Evolutionary conservation across 768 basidiomycete species (phyloP).

Genomic region (Lepiota brunneoincarnata): DNA sequence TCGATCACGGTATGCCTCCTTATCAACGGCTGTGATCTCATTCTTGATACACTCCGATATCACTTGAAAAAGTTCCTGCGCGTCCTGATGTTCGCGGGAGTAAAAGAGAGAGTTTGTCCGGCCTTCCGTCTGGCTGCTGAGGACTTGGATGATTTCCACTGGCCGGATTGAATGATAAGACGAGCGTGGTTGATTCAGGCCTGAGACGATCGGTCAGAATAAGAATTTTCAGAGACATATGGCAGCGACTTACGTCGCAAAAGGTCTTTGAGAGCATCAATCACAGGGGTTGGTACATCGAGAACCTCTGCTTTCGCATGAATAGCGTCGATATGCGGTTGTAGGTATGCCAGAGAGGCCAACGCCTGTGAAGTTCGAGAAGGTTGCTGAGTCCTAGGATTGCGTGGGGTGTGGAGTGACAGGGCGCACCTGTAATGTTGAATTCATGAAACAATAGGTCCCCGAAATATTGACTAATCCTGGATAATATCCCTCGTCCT

Average conservation of each 20-base stretch:
- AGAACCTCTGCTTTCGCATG: slow-evolving; percentile 73
- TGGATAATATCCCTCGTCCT: slow-evolving; percentile 64
- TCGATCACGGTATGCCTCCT: slow-evolving; percentile 66
- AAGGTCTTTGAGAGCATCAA: slow-evolving; percentile 75
- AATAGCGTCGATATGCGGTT: slow-evolving; percentile 74
- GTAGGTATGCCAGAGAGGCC: slow-evolving; percentile 81
- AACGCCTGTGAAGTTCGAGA: slow-evolving; percentile 60
- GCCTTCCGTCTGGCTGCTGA: slow-evolving; percentile 52
- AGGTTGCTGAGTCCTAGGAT: neutral
- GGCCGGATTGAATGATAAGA: slow-evolving; percentile 68
- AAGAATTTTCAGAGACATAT: neutral
- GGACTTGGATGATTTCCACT: slow-evolving; percentile 63
- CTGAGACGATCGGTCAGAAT: slow-evolving; percentile 31
- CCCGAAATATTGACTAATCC: slow-evolving; percentile 95
- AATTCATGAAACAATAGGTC: slow-evolving; percentile 97
- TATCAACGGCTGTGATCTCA: slow-evolving; percentile 72
- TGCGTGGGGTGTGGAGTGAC: neutral
- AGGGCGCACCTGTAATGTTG: slow-evolving; percentile 76
- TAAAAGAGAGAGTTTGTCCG: slow-evolving; percentile 67
- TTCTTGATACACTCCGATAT: slow-evolving; percentile 87
- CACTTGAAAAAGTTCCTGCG: slow-evolving; percentile 96
- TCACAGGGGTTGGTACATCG: slow-evolving; percentile 83
- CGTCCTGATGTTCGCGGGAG: slow-evolving; percentile 95
- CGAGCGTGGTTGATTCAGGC: slow-evolving; percentile 59
- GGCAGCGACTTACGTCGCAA: slow-evolving; percentile 52